Base-by-base conservation (phyloP, 257 asterid genomes). In the Coffea canephora region DNA sequence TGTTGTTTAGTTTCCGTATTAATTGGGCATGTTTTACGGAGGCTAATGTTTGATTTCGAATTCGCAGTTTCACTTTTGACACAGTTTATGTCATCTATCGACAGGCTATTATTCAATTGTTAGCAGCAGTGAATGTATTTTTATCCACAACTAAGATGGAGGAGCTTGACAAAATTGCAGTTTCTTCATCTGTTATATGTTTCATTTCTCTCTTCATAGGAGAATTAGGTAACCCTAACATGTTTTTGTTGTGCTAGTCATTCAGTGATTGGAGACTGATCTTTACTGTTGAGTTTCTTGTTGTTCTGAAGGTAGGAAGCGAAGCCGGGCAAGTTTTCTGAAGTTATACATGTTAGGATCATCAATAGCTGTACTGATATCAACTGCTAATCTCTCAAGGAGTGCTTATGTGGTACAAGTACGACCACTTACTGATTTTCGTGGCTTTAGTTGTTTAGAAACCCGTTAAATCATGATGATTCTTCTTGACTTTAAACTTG, bases 321-420 rank as follows among this genome's bases (percentile, higher is more conserved):
- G 93, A 69, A 95, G 94, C 87, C 87, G 87, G 36, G 80, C 77
- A 78, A 83, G 43, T 77, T 88, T 91, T 70, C 83, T 95, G 87
- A 92, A 87, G 88, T 73, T 92, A 74, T 95, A 90, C 80, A 55
- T 88, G 76, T 82, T 85, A 76, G 98, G 96, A 75, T 89, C 97
- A 41, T 90, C 95, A 0, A 81, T 87, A 70, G 87, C 95, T 69
- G 78, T 86, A 21, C 65, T 93, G 72, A 67, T 86, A 71, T 84
- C 97, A n/a, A 74, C 85, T 59, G 84, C 71, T 57, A 82, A 72
- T 82, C 81, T 89, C 55, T 85, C 87, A 52, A 88, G 70, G 86
- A 85, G 84, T 68, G 83, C 66, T 27, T 81, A 80, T 61, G 49
- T 81, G 12, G 55, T 87, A 74, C 91, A 91, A 91, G 98, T 91